phyloP scores from a whole-genome alignment of 192 early-diverging fungal species.

The Coemansia sp. region DNA sequence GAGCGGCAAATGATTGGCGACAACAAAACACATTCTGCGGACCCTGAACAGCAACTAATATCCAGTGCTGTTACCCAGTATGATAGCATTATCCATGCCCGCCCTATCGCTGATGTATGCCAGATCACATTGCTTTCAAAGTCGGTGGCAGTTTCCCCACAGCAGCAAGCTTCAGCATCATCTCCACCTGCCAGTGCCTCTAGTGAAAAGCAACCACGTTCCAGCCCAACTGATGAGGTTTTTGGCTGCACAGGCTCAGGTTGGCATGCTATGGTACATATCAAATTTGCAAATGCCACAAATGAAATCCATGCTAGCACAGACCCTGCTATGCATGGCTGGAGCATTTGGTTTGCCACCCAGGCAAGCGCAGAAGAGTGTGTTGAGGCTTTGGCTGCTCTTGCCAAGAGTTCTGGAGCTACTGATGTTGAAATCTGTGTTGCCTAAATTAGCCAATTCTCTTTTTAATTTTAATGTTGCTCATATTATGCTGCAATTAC shows the following conservation, averaged over 20 bases:
- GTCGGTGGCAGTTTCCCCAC: slow-evolving; percentile 2
- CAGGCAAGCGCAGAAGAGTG: slow-evolving; percentile 42
- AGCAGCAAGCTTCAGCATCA: neutral
- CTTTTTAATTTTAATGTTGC: neutral
- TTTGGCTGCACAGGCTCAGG: slow-evolving; percentile 35
- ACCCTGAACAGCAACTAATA: slow-evolving; percentile 12
- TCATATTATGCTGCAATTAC: no score
- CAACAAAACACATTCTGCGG: neutral
- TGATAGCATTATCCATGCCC: slow-evolving; percentile 27
- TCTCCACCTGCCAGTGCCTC: neutral
- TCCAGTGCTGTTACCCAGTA: slow-evolving; percentile 31
- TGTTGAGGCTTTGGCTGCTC: slow-evolving; percentile 34
- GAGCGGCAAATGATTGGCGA: neutral
- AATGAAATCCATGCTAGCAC: neutral
- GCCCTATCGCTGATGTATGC: slow-evolving; percentile 37
- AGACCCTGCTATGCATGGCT: slow-evolving; percentile 5
- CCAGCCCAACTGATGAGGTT: neutral
- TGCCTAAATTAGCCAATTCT: neutral
- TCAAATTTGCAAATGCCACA: slow-evolving; percentile 35
- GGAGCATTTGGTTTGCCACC: slow-evolving; percentile 52
- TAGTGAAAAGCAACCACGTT: slow-evolving; percentile 5
- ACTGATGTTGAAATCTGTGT: slow-evolving; percentile 16
- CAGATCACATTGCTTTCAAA: slow-evolving; percentile 21
- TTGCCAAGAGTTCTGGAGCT: slow-evolving; percentile 17
- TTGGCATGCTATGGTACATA: slow-evolving; percentile 44